Evolutionary conservation across 345 rosid species (phyloP), one percentile per base, ranked within the genome.

Genomic region (Gossypium stocksii): DNA sequence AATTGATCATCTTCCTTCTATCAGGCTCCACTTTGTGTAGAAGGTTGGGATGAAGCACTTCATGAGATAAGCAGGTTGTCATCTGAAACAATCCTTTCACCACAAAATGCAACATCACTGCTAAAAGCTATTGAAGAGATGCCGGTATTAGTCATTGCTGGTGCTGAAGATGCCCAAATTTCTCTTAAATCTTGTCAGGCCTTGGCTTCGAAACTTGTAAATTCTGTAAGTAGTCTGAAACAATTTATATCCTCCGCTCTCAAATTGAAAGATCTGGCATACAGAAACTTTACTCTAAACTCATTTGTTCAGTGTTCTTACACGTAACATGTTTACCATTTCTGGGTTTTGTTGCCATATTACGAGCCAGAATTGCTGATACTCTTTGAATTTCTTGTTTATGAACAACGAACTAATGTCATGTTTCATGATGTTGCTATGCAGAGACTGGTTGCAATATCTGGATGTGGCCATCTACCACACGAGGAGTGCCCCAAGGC

Each of bases 11-110:
- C 13, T 68, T 68, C 76, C 74, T 58, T 64, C 48, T 76, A 75
- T 74, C 81, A 94, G 97, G 94, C 91, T 3, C 98, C 97, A 2
- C 80, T 94, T 45, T 88, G 87, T 58, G 85, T 88, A 17, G 95
- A 91, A 85, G 95, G 98, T 75, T 94, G 98, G 98, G 97, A 94
- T 57, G 95, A 94, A 83, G 97, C 98, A 53, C 90, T 94, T 66
- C 97, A 94, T 68, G 98, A 94, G 86, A 87, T 94, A 45, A 90
- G 98, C 48, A 87, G 88, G 85, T 85, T 92, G 80, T 94, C 98
- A 22, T 77, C 85, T 17, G 97, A 94, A 85, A 88, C 91, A 15
- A 86, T 92, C 75, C 91, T 94, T 74, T 78, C 91, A 45, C 84
- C 90, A 27, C 91, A 88, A 77, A 73, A 56, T 23, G 89, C 90